A percentile compares a stretch with the other conserved stretches of the same genome.
phyloP scores from a whole-genome alignment of 805 yeast species.

The Wickerhamomyces queroliae region DNA sequence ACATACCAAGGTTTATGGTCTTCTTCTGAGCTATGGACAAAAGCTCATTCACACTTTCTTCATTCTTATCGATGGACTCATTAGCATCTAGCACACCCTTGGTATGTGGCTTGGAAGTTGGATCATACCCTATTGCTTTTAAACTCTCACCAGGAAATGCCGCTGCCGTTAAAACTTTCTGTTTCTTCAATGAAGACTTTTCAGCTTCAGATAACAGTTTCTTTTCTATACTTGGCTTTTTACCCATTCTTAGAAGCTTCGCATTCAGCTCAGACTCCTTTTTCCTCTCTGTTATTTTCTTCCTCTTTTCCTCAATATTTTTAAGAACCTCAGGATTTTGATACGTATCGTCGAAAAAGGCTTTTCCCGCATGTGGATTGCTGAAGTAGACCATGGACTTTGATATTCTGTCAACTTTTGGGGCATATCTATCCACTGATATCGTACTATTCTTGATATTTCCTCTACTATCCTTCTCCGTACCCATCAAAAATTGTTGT shows the following conservation, averaged over 20 bases:
- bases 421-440: constrained; percentile 21
- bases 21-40: constrained; percentile 24
- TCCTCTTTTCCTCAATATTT: constrained; percentile 39
- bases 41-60: constrained; percentile 23
- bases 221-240: constrained; percentile 23
- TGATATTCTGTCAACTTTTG: constrained; percentile 17
- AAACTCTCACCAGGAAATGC: constrained; percentile 37
- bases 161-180: constrained; percentile 25
- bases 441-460: constrained; percentile 19
- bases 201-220: constrained; percentile 19
- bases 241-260: constrained; percentile 20
- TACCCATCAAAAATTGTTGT: constrained; percentile 37
- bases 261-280: constrained; percentile 32
- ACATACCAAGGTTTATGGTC: constrained; percentile 26
- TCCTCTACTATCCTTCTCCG: constrained; percentile 22
- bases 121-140: constrained; percentile 46
- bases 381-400: constrained; percentile 30
- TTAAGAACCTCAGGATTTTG: constrained; percentile 26
- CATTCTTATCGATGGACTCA: constrained; percentile 13
- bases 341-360: constrained; percentile 41
- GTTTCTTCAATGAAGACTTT: constrained; percentile 18
- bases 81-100: constrained; percentile 9
- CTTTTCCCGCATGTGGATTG: constrained; percentile 36
- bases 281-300: constrained; percentile 30
- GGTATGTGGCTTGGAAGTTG: constrained; percentile 27